A percentile compares a stretch with the other conserved stretches of the same genome.
These are phyloP conservation scores for Patellifolia procumbens DNA, from an alignment of 179 eudicot genomes.

Conservation along the genomic window DNA sequence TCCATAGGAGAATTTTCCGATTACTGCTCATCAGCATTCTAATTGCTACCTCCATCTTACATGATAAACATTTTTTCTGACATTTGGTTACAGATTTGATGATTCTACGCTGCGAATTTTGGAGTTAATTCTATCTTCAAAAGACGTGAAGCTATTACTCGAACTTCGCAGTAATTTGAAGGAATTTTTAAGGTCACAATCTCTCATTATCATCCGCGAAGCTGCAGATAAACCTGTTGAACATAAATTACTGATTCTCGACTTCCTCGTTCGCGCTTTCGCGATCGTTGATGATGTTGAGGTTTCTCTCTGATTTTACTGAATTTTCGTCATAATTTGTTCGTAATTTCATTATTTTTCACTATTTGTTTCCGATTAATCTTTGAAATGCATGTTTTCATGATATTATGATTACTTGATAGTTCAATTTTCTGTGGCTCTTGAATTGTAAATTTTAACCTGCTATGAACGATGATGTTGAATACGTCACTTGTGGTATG, in stretches of 20 bases:
- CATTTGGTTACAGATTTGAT: conserved; percentile 49
- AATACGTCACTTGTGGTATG: background rate
- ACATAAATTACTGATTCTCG: conserved; percentile 49
- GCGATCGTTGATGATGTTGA: conserved; percentile 58
- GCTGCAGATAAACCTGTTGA: conserved; percentile 43
- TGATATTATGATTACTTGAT: background rate
- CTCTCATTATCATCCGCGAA: conserved; percentile 49
- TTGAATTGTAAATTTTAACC: background rate
- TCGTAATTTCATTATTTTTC: background rate
- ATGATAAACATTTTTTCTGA: background rate
- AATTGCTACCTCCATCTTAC: background rate
- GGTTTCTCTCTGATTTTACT: conserved; percentile 31
- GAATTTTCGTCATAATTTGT: background rate
- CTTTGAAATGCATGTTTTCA: background rate
- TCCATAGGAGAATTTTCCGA: background rate
- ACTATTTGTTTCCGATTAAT: background rate
- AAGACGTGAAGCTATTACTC: conserved; percentile 51
- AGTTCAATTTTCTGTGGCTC: background rate
- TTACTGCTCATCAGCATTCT: background rate
- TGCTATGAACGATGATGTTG: background rate
- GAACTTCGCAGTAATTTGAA: conserved; percentile 40
- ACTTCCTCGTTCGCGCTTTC: conserved; percentile 72
- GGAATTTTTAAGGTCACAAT: conserved; percentile 59
- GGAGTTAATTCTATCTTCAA: conserved; percentile 48
- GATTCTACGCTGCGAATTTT: conserved; percentile 60